Evolutionary conservation across 2,329 filamentous ascomycete species (phyloP).

Genomic region (Fusarium sp.): DNA sequence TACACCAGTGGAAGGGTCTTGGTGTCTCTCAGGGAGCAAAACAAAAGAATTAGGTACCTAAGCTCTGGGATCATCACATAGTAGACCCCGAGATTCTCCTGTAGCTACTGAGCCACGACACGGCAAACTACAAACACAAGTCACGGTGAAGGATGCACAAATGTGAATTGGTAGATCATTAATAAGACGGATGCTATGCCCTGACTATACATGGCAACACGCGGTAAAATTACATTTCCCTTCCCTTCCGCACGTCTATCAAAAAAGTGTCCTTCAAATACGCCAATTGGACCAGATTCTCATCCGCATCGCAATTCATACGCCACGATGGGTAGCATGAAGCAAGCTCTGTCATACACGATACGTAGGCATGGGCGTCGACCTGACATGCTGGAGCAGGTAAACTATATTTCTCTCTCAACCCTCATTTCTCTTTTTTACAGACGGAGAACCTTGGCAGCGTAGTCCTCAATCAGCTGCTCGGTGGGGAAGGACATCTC

Average conservation of each 20-base stretch:
- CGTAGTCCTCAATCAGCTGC: conserved; percentile 85
- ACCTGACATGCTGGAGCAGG: conserved; percentile 15
- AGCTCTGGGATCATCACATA: too few species aligned
- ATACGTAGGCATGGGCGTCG: conserved; percentile 12
- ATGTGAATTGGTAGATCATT: conserved; percentile 44
- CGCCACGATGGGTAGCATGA: conserved; percentile 25
- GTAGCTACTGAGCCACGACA: too few species aligned
- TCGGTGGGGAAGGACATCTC: conserved; percentile 95
- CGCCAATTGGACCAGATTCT: conserved; percentile 36
- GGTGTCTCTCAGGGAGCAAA: too few species aligned
- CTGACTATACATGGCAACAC: conserved; percentile 50
- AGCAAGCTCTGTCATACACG: conserved; percentile 21
- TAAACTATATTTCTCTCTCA: conserved; percentile 22
- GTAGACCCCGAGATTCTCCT: not conserved
- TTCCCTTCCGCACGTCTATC: conserved; percentile 49
- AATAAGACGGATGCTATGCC: conserved; percentile 43
- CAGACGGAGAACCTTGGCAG: conserved; percentile 86
- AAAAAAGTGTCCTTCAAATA: conserved; percentile 43
- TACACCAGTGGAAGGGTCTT: not conserved
- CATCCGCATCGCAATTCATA: conserved; percentile 25
- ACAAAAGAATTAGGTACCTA: too few species aligned
- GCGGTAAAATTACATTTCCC: conserved; percentile 55
- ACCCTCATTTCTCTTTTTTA: conserved; percentile 53
- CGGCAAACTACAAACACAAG: not conserved
- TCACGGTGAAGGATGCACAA: not conserved